These are phyloP conservation scores for Mycena pura DNA, from an alignment of 768 basidiomycete species.

Conservation along the genomic window DNA sequence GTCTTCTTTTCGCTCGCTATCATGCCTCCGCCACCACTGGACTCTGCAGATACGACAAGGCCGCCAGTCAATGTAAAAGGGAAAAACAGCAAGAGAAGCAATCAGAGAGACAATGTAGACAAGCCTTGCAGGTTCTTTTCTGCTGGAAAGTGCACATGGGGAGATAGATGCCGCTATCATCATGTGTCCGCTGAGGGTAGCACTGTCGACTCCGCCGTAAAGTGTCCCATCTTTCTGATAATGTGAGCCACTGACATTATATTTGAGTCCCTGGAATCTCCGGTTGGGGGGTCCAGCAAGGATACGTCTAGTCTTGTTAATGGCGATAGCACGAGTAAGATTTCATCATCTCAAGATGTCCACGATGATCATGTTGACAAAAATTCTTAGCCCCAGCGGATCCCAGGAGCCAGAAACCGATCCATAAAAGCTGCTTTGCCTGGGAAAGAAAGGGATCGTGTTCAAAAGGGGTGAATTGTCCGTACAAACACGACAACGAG, in stretches of 20 bases:
- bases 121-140: conserved; percentile 7
- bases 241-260: neutral
- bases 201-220: conserved; percentile 2
- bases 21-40: neutral
- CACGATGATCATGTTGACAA: conserved; percentile 1
- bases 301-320: neutral
- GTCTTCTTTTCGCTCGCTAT: neutral
- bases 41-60: neutral
- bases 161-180: conserved; percentile 1
- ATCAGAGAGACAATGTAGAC: conserved; percentile 5
- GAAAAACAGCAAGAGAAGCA: neutral
- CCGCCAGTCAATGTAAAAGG: conserved; percentile 2
- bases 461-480: neutral
- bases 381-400: neutral
- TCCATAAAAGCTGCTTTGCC: conserved; percentile 2
- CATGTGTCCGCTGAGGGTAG: conserved; percentile 2
- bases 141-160: conserved; percentile 5
- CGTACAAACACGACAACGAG: conserved; percentile 5
- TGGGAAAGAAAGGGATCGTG: conserved; percentile 8
- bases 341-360: neutral
- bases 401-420: conserved; percentile 1
- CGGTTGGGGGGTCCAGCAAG: conserved; percentile 1
- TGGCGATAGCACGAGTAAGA: conserved; percentile 2
- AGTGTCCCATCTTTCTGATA: neutral
- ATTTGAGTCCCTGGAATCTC: conserved; percentile 6